Conservation (phyloP, 148 eudicot genomes). For the Vaccinium vitisidaea region DNA sequence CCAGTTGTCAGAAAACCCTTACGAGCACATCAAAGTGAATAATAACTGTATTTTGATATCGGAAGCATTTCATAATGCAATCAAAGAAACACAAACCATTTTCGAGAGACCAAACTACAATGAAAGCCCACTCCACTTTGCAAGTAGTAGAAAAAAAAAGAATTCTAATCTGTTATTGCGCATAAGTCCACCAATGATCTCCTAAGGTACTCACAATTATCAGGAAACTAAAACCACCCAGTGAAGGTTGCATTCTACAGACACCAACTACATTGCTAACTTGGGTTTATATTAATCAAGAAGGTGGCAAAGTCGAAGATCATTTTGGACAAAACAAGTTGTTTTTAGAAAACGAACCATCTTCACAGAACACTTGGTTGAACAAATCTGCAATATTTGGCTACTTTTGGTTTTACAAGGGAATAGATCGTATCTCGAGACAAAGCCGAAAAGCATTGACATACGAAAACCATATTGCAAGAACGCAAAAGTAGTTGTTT, state of each 20-base stretch:
- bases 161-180: not conserved
- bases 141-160: not conserved
- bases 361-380: not conserved
- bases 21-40: not conserved
- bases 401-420: not conserved
- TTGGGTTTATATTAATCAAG: not conserved
- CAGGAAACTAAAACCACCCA: not conserved
- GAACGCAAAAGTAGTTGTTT: not conserved
- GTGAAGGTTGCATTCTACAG: not conserved
- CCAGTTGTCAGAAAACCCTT: not conserved
- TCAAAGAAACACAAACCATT: not conserved
- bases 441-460: not conserved
- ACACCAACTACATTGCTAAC: not conserved
- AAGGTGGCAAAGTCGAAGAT: not conserved
- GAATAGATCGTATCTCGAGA: not conserved
- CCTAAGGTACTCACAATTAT: not conserved
- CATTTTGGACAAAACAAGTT: slow-evolving; percentile 3
- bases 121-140: not conserved
- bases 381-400: not conserved
- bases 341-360: not conserved
- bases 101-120: not conserved
- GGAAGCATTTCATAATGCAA: not conserved
- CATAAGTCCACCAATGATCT: not conserved
- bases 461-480: not conserved
- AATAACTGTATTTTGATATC: not conserved